Percentiles rank a stretch among this genome's conserved stretches.
These are phyloP conservation scores for Parasarocladium wereldwijsianum DNA, from an alignment of 2,329 filamentous ascomycete species.

Conservation along the genomic window DNA sequence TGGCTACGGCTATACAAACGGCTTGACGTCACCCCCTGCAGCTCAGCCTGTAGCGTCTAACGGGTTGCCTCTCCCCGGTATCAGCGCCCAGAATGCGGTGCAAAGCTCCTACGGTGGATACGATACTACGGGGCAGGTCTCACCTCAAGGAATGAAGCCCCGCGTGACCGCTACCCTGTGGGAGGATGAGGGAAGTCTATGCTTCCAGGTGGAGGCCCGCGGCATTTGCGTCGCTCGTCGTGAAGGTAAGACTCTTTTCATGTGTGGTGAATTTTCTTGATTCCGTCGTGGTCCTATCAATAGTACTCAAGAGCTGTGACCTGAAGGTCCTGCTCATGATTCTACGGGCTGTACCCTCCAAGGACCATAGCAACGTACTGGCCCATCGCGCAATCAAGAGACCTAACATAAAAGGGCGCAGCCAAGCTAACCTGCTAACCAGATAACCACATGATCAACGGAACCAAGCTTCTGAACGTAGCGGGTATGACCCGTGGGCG, in stretches of 20 bases:
- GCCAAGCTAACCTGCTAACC: conserved; percentile 2
- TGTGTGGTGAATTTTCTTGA: too few species aligned
- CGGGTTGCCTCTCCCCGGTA: conserved; percentile 56
- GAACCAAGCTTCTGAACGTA: conserved; percentile 91
- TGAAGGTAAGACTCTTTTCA: conserved; percentile 49
- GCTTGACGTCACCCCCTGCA: conserved; percentile 65
- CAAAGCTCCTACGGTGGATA: conserved; percentile 35
- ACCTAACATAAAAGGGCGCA: too few species aligned
- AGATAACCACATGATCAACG: conserved; percentile 99
- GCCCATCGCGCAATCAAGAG: too few species aligned
- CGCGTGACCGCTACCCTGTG: conserved; percentile 90
- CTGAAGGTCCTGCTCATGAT: too few species aligned
- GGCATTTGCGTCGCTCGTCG: conserved; percentile 90
- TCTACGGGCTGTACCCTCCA: too few species aligned
- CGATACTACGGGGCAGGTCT: conserved; percentile 83
- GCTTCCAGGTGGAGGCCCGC: conserved; percentile 93
- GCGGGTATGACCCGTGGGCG: conserved; percentile 95
- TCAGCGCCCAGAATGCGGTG: conserved; percentile 31
- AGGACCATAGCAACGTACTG: too few species aligned
- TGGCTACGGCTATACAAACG: conserved; percentile 63
- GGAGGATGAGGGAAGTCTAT: conserved; percentile 96
- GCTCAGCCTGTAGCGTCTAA: conserved; percentile 53
- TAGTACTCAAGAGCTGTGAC: too few species aligned
- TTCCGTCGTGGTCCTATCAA: too few species aligned
- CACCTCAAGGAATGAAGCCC: conserved; percentile 89